Percentiles rank a stretch among this genome's conserved stretches.
Conservation (phyloP, 192 early-diverging fungal species). For the Rhizophagus sp. region DNA sequence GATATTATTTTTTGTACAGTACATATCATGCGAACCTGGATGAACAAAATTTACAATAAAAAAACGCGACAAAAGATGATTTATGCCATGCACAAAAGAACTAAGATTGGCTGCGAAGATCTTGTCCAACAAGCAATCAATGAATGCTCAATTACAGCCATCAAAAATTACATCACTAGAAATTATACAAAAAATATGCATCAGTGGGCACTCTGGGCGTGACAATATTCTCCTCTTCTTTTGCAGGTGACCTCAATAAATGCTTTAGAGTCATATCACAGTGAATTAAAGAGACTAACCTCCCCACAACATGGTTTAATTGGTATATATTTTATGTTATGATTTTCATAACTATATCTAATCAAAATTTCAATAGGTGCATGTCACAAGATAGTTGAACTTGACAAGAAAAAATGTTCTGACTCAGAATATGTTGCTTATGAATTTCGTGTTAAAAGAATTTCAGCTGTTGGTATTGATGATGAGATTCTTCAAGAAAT, state of each 20-base stretch:
- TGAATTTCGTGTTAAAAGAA: no score
- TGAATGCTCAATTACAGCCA: constrained; percentile 8
- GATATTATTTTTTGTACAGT: constrained; percentile 18
- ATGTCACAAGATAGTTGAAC: no score
- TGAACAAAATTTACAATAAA: background rate
- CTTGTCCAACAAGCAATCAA: constrained; percentile 6
- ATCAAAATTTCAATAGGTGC: no score
- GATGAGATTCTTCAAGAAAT: no score
- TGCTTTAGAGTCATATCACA: constrained; percentile 22
- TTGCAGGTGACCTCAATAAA: constrained; percentile 16
- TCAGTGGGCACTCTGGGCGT: constrained; percentile 7
- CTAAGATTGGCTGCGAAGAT: background rate
- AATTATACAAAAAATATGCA: background rate
- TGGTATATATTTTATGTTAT: constrained; percentile 26
- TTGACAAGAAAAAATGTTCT: no score
- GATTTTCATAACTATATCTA: no score
- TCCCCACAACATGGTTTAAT: background rate
- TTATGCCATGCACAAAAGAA: constrained; percentile 6
- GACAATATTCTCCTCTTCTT: constrained; percentile 27
- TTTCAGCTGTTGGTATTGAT: no score
- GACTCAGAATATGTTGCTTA: no score
- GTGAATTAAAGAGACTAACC: background rate
- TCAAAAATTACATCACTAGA: background rate
- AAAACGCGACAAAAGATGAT: background rate
- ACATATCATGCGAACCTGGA: constrained; percentile 29